A percentile compares a stretch with the other conserved stretches of the same genome.
phyloP scores from a whole-genome alignment of 75 land plant genomes.

The Ceratopteris richardii region DNA sequence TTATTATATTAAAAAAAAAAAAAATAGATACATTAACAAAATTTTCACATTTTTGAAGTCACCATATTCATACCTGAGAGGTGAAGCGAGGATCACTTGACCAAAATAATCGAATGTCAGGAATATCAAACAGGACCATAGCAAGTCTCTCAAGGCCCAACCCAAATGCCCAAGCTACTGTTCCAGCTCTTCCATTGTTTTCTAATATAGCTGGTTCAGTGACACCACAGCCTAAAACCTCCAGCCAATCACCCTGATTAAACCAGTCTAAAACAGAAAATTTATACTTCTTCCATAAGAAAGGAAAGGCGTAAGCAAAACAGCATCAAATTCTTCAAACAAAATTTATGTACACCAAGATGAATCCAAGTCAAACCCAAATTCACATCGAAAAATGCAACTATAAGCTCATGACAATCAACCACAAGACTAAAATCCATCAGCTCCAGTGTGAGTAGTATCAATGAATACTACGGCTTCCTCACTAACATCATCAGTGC shows the following conservation, averaged over 20 bases:
- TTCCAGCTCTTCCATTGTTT: constrained; percentile 47
- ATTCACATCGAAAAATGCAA: too few species aligned
- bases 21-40: neutral
- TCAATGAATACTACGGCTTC: too few species aligned
- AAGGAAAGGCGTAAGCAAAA: too few species aligned
- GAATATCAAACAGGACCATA: constrained; percentile 95
- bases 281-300: too few species aligned
- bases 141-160: constrained; percentile 85
- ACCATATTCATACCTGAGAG: constrained; percentile 74
- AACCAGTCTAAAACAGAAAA: constrained; percentile 4
- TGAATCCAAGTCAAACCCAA: too few species aligned
- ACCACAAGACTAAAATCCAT: too few species aligned
- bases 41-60: too few species aligned
- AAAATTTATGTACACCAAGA: too few species aligned
- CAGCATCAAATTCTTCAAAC: too few species aligned
- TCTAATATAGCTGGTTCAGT: constrained; percentile 78
- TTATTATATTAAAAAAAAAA: constrained; percentile 1
- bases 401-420: too few species aligned
- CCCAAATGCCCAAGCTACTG: constrained; percentile 97
- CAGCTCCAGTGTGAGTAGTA: too few species aligned
- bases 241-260: constrained; percentile 88
- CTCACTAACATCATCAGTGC: too few species aligned
- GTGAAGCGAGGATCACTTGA: constrained; percentile 77
- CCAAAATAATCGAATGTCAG: constrained; percentile 96
- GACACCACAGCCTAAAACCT: constrained; percentile 96